Percentiles rank a stretch among this genome's conserved stretches.
Conservation (phyloP, 176 grass and related monocot species). For the Avena atlantica region DNA sequence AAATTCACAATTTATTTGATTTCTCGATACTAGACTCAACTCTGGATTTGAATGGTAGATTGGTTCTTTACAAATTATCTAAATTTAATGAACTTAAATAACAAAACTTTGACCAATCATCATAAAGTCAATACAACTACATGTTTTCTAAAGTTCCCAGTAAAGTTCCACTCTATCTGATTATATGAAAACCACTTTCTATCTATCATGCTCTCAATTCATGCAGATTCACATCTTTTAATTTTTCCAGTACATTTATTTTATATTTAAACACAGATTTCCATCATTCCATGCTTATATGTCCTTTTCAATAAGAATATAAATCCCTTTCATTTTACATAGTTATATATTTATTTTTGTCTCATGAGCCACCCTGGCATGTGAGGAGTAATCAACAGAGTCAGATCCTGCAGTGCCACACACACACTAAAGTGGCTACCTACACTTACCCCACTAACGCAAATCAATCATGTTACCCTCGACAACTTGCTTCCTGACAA, state of each 20-base stretch:
- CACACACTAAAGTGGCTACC: constrained; percentile 4
- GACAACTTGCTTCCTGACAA: not conserved
- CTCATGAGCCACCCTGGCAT: constrained; percentile 13
- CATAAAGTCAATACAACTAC: not conserved
- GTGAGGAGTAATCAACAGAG: not conserved
- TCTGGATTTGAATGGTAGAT: constrained; percentile 27
- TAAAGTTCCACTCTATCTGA: not conserved
- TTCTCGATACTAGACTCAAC: not conserved
- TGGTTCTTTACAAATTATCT: not conserved
- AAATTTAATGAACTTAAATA: not conserved
- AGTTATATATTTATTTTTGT: not conserved
- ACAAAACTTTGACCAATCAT: constrained; percentile 4
- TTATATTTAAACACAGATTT: not conserved
- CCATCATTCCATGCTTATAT: not conserved
- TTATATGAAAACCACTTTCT: not conserved
- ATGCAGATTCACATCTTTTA: not conserved
- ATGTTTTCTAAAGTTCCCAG: not conserved
- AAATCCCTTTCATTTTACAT: constrained; percentile 41
- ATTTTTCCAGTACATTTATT: not conserved
- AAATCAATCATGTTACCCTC: constrained; percentile 25
- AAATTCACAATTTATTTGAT: not conserved
- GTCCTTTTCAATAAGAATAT: constrained; percentile 31
- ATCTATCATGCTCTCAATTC: not conserved
- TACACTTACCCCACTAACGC: not conserved
- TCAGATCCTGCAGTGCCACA: not conserved